Percentiles rank a stretch among this genome's conserved stretches.
Evolutionary conservation across 768 basidiomycete genomes (phyloP).

Genomic region (Russula compacta): DNA sequence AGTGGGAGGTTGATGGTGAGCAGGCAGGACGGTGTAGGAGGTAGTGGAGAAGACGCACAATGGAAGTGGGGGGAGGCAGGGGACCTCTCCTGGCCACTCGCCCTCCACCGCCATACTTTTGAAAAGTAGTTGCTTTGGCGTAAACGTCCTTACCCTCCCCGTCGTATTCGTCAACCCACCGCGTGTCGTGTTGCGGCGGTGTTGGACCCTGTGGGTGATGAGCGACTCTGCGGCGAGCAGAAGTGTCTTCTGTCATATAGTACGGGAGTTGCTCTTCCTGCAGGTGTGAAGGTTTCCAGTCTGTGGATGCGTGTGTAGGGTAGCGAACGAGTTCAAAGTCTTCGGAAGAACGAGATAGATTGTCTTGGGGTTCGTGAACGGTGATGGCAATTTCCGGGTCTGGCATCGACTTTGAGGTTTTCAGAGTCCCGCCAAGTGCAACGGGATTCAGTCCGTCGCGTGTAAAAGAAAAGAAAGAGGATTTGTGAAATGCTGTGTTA

Average conservation of each 20-base stretch:
- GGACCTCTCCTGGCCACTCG: constrained; percentile 41
- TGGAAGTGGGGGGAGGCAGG: constrained; percentile 54
- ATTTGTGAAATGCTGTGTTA: neutral
- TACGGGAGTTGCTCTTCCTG: constrained; percentile 40
- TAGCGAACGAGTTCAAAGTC: constrained; percentile 68
- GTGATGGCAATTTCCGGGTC: constrained; percentile 61
- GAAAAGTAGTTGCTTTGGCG: constrained; percentile 32
- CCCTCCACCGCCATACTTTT: constrained; percentile 39
- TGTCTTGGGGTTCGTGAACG: constrained; percentile 50
- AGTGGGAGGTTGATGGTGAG: neutral
- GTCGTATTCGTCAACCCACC: constrained; percentile 32
- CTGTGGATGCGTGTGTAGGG: constrained; percentile 33
- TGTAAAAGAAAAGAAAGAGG: neutral
- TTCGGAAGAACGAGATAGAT: constrained; percentile 42
- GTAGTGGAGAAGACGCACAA: constrained; percentile 20
- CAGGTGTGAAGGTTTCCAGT: constrained; percentile 23
- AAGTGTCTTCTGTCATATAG: constrained; percentile 43
- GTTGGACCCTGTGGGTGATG: constrained; percentile 26
- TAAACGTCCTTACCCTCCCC: constrained; percentile 64
- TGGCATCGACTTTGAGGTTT: constrained; percentile 39
- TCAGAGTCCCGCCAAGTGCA: neutral
- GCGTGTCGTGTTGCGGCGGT: constrained; percentile 22
- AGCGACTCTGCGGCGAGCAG: constrained; percentile 36
- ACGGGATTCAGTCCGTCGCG: neutral
- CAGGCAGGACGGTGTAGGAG: neutral